Conservation (phyloP, 331 rosid species). For the Rhamnella rubrinervis region DNA sequence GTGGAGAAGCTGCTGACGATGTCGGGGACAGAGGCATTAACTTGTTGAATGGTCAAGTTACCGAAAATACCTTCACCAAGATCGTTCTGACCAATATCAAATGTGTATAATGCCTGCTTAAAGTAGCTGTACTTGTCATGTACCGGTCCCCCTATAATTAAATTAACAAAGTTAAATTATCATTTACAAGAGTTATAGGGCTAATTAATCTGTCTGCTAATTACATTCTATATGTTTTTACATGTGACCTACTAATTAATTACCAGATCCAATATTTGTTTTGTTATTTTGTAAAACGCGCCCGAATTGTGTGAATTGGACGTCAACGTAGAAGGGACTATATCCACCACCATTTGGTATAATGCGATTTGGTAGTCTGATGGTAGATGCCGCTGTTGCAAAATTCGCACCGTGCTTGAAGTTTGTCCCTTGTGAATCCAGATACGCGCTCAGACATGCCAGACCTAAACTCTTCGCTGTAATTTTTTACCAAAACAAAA, state of each 20-base stretch:
- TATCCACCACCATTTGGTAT: conserved; percentile 29
- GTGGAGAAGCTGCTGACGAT: conserved; percentile 28
- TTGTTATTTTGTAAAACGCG: conserved; percentile 25
- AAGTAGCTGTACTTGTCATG: conserved; percentile 17
- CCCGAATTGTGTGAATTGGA: conserved; percentile 34
- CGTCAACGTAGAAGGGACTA: conserved; percentile 42
- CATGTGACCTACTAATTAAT: too few relatives aligned
- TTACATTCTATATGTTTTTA: too few relatives aligned
- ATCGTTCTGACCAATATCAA: conserved; percentile 69
- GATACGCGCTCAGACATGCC: conserved; percentile 39
- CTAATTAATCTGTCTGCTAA: too few relatives aligned
- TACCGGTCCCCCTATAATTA: too few relatives aligned
- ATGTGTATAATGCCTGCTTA: conserved; percentile 50
- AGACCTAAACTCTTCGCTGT: conserved; percentile 35
- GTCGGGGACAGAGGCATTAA: conserved; percentile 40
- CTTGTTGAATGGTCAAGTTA: conserved; percentile 28
- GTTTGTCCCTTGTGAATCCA: conserved; percentile 44
- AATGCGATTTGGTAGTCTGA: conserved; percentile 24
- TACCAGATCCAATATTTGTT: conserved; percentile 10
- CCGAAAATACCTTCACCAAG: conserved; percentile 22
- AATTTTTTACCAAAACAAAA: not conserved
- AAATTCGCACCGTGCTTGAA: conserved; percentile 46
- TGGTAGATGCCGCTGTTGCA: conserved; percentile 43
- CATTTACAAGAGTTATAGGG: too few relatives aligned
- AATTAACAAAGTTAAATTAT: too few relatives aligned